Evolutionary conservation across 495 filamentous ascomycete species (phyloP).

Genomic region (Penicillium flavigenum): DNA sequence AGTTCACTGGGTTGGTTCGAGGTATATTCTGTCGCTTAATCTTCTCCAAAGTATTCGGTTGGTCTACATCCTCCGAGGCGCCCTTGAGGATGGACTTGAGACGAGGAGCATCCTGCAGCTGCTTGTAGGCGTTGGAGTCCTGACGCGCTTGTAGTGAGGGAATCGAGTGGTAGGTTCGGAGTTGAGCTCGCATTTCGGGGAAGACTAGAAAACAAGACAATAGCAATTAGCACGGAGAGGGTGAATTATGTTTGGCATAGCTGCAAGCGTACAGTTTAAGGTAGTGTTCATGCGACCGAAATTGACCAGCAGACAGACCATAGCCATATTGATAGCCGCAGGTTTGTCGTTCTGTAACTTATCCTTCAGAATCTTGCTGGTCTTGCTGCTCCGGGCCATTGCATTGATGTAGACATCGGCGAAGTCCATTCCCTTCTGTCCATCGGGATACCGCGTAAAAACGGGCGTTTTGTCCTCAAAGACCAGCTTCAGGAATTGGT

Average conservation of each 20-base stretch:
- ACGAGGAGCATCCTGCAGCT: conserved; percentile 92
- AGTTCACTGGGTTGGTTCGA: conserved; percentile 93
- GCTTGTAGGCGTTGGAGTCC: conserved; percentile 95
- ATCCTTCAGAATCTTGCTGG: conserved; percentile 95
- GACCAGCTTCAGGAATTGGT: conserved; percentile 86
- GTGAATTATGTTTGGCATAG: neutral
- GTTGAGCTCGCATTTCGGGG: conserved; percentile 97
- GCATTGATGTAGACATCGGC: conserved; percentile 97
- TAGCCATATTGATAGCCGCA: conserved; percentile 95
- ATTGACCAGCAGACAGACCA: conserved; percentile 97
- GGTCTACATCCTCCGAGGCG: conserved; percentile 86
- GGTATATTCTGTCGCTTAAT: conserved; percentile 67
- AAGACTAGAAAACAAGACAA: conserved; percentile 65
- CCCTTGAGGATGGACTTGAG: conserved; percentile 98
- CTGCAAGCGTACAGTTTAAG: conserved; percentile 72
- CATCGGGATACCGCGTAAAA: conserved; percentile 81
- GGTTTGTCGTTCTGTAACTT: conserved; percentile 91
- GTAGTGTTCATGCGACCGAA: conserved; percentile 99
- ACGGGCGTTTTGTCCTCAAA: conserved; percentile 83
- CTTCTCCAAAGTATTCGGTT: conserved; percentile 82
- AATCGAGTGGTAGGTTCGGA: conserved; percentile 97
- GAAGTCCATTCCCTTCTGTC: conserved; percentile 74
- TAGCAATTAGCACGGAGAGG: conserved; percentile 29
- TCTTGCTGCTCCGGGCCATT: conserved; percentile 98
- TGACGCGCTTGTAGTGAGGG: conserved; percentile 92